These are phyloP conservation scores for Rhizopus microsporus DNA, from an alignment of 371 early-diverging fungal species.

Conservation along the genomic window DNA sequence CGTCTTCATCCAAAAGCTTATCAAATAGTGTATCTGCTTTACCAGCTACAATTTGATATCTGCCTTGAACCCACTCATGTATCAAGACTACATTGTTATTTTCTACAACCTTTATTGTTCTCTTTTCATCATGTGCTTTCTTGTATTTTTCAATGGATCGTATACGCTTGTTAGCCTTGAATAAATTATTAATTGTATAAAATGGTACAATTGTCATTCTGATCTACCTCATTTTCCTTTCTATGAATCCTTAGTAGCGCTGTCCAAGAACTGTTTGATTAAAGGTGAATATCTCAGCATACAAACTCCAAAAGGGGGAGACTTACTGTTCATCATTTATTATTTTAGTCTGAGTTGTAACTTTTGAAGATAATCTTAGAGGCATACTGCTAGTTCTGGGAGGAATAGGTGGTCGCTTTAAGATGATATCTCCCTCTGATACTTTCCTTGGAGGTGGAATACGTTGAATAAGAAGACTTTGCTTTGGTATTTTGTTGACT, in stretches of 20 bases:
- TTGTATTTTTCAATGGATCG: conserved; percentile 8
- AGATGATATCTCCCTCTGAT: not conserved
- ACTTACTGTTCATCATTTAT: conserved; percentile 3
- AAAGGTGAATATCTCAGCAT: too few relatives aligned
- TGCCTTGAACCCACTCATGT: conserved; percentile 50
- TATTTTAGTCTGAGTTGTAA: not conserved
- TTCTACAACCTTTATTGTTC: conserved; percentile 40
- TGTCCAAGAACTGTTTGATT: conserved; percentile 10
- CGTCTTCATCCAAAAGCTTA: conserved; percentile 64
- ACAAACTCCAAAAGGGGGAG: too few relatives aligned
- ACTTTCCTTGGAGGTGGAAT: not conserved
- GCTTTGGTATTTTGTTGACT: too few relatives aligned
- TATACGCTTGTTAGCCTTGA: not conserved
- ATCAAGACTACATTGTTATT: conserved; percentile 47
- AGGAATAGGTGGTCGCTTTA: conserved; percentile 15
- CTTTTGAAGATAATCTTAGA: not conserved
- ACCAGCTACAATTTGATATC: conserved; percentile 61
- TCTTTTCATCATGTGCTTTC: conserved; percentile 4
- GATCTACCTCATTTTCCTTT: conserved; percentile 6
- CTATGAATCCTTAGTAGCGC: conserved; percentile 11
- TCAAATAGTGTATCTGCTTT: conserved; percentile 54
- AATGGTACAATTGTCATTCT: conserved; percentile 5
- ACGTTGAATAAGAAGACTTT: not conserved
- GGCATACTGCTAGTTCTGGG: conserved; percentile 29
- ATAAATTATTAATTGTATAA: conserved; percentile 19